A percentile compares a stretch with the other conserved stretches of the same genome.
These are phyloP conservation scores for Sclerotinia nivalis DNA, from an alignment of 2,329 filamentous ascomycete species.

Conservation along the genomic window DNA sequence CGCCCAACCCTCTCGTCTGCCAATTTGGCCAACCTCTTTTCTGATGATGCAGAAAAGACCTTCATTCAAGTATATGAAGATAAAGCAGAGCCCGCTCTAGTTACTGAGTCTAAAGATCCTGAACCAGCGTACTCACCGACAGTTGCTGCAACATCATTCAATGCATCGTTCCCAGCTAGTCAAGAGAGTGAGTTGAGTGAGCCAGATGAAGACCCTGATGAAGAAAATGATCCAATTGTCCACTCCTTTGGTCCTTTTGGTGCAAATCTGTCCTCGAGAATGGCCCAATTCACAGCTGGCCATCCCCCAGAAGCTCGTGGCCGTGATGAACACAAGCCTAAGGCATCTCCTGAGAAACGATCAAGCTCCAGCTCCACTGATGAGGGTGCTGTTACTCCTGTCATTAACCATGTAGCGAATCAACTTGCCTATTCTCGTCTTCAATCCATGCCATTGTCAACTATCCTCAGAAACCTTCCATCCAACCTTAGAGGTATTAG, in stretches of 20 bases:
- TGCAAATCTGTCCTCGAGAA: constrained; percentile 76
- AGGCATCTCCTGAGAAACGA: constrained; percentile 29
- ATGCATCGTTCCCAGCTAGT: constrained; percentile 29
- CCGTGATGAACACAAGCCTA: constrained; percentile 32
- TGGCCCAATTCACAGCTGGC: constrained; percentile 72
- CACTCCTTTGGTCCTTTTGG: constrained; percentile 92
- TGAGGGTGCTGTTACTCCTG: constrained; percentile 45
- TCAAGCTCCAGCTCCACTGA: constrained; percentile 40
- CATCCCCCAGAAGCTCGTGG: constrained; percentile 56
- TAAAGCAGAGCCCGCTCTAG: constrained; percentile 53
- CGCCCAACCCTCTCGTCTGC: constrained; percentile 29
- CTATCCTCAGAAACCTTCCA: constrained; percentile 85
- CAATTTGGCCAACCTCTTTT: constrained; percentile 36
- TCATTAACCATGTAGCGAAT: constrained; percentile 88
- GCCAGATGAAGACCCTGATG: constrained; percentile 69
- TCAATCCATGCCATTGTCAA: constrained; percentile 86
- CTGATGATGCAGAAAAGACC: constrained; percentile 48
- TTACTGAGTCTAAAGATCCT: constrained; percentile 24
- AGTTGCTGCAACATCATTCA: constrained; percentile 35
- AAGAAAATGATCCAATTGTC: constrained; percentile 92
- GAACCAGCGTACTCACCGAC: constrained; percentile 35
- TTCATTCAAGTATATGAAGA: constrained; percentile 76
- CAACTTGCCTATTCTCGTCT: constrained; percentile 93
- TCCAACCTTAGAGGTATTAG: constrained; percentile 53
- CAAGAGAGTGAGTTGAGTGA: constrained; percentile 58